Percentiles rank a stretch among this genome's conserved stretches.
Conservation (phyloP, 192 early-diverging fungal genomes). For the Mortierella hygrophila region DNA sequence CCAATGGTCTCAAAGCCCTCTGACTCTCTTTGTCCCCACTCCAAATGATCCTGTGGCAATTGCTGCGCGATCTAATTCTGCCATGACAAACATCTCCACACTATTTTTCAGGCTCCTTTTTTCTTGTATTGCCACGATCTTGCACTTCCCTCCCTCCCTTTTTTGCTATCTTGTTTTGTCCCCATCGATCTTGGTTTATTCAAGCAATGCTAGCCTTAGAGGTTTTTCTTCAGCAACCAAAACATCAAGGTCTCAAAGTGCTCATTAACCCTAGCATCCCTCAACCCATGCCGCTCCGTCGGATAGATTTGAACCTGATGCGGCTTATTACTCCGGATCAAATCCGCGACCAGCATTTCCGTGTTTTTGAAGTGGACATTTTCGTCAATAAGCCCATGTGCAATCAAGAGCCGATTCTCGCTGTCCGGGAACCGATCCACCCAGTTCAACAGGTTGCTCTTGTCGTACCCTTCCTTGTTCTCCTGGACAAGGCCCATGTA, state of each 20-base stretch:
- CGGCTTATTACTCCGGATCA: conserved; percentile 69
- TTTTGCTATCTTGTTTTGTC: neutral
- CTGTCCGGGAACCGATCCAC: conserved; percentile 69
- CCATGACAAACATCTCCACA: neutral
- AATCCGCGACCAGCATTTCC: conserved; percentile 62
- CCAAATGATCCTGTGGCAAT: too few species aligned
- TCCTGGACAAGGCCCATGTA: conserved; percentile 71
- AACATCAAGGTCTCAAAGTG: conserved; percentile 85
- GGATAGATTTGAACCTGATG: conserved; percentile 78
- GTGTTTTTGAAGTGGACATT: conserved; percentile 83
- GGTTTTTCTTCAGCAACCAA: conserved; percentile 68
- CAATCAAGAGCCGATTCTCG: conserved; percentile 73
- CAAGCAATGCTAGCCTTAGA: conserved; percentile 40
- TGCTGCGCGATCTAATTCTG: too few species aligned
- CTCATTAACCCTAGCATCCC: conserved; percentile 74
- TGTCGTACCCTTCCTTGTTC: conserved; percentile 61
- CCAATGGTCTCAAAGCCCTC: too few species aligned
- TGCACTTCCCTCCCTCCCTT: neutral
- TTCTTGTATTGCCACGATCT: neutral
- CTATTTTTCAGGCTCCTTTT: neutral
- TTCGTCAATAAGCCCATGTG: conserved; percentile 82
- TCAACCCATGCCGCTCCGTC: conserved; percentile 79
- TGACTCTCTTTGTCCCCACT: too few species aligned
- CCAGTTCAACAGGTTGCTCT: conserved; percentile 66
- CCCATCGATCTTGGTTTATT: neutral